Evolutionary conservation across 1,284 basidiomycete species (phyloP).

Genomic region (Ustilago loliicola): DNA sequence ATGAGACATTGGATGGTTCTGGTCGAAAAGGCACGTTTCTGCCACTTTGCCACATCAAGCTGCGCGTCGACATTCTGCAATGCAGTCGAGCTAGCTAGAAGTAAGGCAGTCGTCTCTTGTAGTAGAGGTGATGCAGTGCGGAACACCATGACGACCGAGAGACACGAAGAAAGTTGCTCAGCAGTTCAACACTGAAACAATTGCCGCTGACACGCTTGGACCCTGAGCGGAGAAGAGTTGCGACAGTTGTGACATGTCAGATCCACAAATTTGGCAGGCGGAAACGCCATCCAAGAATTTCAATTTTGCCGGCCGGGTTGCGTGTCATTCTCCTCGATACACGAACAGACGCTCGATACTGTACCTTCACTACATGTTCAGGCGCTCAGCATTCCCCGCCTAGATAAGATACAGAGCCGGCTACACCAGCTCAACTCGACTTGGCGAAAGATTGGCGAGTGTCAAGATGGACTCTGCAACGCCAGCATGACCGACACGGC

Average conservation of each 20-base stretch:
- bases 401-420: too few species aligned
- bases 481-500: too few species aligned
- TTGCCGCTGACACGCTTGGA: neutral
- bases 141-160: neutral
- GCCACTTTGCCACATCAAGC: neutral
- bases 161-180: neutral
- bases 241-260: conserved; percentile 9
- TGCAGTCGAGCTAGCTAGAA: neutral
- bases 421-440: too few species aligned
- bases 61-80: neutral
- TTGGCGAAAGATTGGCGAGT: too few species aligned
- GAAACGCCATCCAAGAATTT: neutral
- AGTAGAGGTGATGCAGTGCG: neutral
- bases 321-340: neutral
- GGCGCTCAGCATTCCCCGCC: too few species aligned
- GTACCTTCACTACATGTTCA: too few species aligned
- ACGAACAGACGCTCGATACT: neutral
- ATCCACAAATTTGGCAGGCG: neutral
- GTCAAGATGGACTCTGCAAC: too few species aligned
- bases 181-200: conserved; percentile 9
- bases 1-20: conserved; percentile 21
- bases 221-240: neutral
- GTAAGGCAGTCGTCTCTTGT: neutral
- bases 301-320: neutral
- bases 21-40: neutral